Conservation (phyloP, 2,329 filamentous ascomycete species). For the Penicillium aurantiogriseum region DNA sequence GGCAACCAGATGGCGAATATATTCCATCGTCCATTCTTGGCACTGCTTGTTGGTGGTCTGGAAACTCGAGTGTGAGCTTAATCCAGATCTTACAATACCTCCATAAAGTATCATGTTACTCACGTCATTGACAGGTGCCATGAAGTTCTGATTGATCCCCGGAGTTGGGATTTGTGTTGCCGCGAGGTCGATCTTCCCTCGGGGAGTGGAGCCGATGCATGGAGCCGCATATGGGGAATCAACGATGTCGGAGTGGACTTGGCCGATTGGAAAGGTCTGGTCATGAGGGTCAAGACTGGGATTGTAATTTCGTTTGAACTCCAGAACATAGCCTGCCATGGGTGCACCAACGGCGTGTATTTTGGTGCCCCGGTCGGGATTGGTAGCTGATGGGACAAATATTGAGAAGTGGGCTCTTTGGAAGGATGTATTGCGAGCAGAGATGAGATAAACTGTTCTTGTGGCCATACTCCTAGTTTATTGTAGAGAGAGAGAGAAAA, state of each 20-base stretch:
- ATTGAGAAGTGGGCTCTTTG: slow-evolving; percentile 34
- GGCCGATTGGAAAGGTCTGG: slow-evolving; percentile 21
- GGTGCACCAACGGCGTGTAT: slow-evolving; percentile 36
- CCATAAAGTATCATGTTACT: background rate
- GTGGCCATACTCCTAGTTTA: background rate
- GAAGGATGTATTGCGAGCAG: slow-evolving; percentile 21
- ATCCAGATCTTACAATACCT: too few relatives aligned
- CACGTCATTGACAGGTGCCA: slow-evolving; percentile 38
- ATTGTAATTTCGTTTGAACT: slow-evolving; percentile 32
- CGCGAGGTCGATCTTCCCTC: slow-evolving; percentile 27
- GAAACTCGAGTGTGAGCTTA: background rate
- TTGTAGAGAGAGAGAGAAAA: background rate
- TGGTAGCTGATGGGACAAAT: slow-evolving; percentile 25
- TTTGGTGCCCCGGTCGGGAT: slow-evolving; percentile 23
- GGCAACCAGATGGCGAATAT: slow-evolving; percentile 25
- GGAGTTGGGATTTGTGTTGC: slow-evolving; percentile 31
- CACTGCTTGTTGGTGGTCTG: slow-evolving; percentile 34
- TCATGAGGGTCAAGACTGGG: slow-evolving; percentile 11
- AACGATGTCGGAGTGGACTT: slow-evolving; percentile 24
- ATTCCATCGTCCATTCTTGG: slow-evolving; percentile 39
- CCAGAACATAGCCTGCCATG: slow-evolving; percentile 31
- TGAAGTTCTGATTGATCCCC: slow-evolving; percentile 34
- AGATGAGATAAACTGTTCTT: slow-evolving; percentile 25
- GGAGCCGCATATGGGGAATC: slow-evolving; percentile 10
- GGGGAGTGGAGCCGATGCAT: slow-evolving; percentile 23